Conservation (phyloP, 305 asterid genomes). For the Solanum chacoense region DNA sequence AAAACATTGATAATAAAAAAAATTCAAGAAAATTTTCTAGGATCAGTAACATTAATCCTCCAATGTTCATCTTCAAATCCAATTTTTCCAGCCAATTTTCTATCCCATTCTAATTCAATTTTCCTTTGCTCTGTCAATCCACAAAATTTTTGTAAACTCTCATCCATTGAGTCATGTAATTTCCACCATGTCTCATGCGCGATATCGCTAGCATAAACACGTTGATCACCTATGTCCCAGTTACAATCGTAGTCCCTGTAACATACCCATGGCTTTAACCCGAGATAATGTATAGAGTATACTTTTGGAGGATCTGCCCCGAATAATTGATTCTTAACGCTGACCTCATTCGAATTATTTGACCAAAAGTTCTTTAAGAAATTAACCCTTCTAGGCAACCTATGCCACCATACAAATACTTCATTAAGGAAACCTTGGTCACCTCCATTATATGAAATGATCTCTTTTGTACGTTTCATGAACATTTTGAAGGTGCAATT, state of each 20-base stretch:
- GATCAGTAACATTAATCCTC: slow-evolving; percentile 69
- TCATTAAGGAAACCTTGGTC: slow-evolving; percentile 89
- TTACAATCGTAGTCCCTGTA: slow-evolving; percentile 84
- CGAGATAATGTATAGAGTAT: slow-evolving; percentile 61
- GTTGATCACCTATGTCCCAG: slow-evolving; percentile 48
- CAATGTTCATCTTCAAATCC: slow-evolving; percentile 53
- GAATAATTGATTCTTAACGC: slow-evolving; percentile 53
- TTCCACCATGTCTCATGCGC: slow-evolving; percentile 81
- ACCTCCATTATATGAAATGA: slow-evolving; percentile 83
- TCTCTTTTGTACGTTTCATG: slow-evolving; percentile 40
- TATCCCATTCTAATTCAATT: slow-evolving; percentile 62
- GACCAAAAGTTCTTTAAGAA: slow-evolving; percentile 83
- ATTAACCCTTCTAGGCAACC: slow-evolving; percentile 62
- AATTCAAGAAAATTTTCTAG: slow-evolving; percentile 36
- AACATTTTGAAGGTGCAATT: slow-evolving; percentile 62
- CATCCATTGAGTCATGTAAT: slow-evolving; percentile 63
- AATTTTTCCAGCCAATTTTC: slow-evolving; percentile 38
- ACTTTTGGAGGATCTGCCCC: slow-evolving; percentile 68
- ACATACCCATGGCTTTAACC: slow-evolving; percentile 80
- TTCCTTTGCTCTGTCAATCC: slow-evolving; percentile 36
- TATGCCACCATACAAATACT: slow-evolving; percentile 80
- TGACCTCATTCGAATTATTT: slow-evolving; percentile 34
- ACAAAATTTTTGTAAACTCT: slow-evolving; percentile 40
- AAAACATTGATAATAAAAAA: neutral
- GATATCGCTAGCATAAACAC: slow-evolving; percentile 63